Base-by-base conservation (phyloP, 768 basidiomycete genomes). In the Agaricus blazei region DNA sequence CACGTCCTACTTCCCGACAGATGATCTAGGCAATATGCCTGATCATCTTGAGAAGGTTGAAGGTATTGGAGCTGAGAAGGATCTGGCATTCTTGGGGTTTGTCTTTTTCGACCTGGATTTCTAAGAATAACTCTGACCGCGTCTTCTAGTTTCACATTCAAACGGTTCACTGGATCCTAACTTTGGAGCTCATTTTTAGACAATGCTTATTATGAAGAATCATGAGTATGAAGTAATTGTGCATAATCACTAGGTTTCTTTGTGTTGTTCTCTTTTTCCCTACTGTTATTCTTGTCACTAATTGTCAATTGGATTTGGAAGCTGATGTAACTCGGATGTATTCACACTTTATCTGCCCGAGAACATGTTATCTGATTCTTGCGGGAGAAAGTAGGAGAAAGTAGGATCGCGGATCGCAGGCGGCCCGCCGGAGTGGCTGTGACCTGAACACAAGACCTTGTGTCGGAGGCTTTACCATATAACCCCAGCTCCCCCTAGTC, bases 1-100 rank as follows among this genome's bases (percentile, higher is more conserved):
- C 65, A 97, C 94, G 0, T 90, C 88, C 2, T 96, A 98, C 74
- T 98, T 98, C 88, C 94, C 94, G 2, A 93, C 90, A 3, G 94
- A 97, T 60, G 94, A 97, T 62, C 81, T 94, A 26, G 85, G 86
- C 38, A 82, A 88, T 62, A 80, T 82, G 48, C 74, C 82, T 4
- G 80, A 80, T 59, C 79, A 83, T 52, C 69, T 84, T 48, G 83
- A 84, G 57, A 70, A 69, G 58, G 82, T 82, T 37, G 83, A 85
- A 62, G 79, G 80, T 48, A 75, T 85, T 48, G 76, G 82, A 51
- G 80, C 83, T 52, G 84, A 85, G 70, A 83, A 85, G 57, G 82
- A 85, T 68, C 74, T 86, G 54, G 84, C 84, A 40, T 85, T 85
- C 73, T 70, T 85, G 43, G 82, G 82, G 84, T 84, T 61, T 44